Percentiles rank a stretch among this genome's conserved stretches.
These are phyloP conservation scores for Ganoderma sp. DNA, from an alignment of 1,284 basidiomycete species.

Conservation along the genomic window DNA sequence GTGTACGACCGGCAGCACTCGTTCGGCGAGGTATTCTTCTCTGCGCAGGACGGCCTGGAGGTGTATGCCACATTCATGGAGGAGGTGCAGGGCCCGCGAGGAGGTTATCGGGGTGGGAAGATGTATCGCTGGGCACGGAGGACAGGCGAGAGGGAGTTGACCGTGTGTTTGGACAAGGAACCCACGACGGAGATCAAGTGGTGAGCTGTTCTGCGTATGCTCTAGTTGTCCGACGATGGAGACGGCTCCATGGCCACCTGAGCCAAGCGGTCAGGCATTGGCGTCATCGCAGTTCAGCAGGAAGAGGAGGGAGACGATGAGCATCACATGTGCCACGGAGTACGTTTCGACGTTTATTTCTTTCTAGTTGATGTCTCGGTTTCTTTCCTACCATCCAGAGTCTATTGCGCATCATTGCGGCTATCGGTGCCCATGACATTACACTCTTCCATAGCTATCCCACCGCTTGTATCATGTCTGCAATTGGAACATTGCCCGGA, in stretches of 20 bases:
- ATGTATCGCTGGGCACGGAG: constrained; percentile 43
- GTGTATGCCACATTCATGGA: constrained; percentile 29
- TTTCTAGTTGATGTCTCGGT: no score
- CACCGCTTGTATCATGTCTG: not conserved
- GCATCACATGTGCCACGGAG: no score
- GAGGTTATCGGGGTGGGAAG: constrained; percentile 34
- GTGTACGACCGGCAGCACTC: constrained; percentile 48
- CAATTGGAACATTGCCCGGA: not conserved
- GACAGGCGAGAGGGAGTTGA: constrained; percentile 37
- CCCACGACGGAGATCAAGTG: constrained; percentile 31
- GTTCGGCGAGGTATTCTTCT: constrained; percentile 45
- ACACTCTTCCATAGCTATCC: no score
- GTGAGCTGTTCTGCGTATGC: constrained; percentile 17
- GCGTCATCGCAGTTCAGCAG: no score
- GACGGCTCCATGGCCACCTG: no score
- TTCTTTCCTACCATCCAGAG: not conserved
- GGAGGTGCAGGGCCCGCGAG: constrained; percentile 31
- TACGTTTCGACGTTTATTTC: no score
- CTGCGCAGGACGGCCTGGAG: constrained; percentile 17
- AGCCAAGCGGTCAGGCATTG: no score
- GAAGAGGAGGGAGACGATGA: not conserved
- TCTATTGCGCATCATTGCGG: no score
- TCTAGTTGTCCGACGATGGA: no score
- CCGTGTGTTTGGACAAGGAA: constrained; percentile 37
- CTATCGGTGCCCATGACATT: not conserved